Evolutionary conservation across 345 rosid genomes (phyloP).

Genomic region (Gossypium thurberi): DNA sequence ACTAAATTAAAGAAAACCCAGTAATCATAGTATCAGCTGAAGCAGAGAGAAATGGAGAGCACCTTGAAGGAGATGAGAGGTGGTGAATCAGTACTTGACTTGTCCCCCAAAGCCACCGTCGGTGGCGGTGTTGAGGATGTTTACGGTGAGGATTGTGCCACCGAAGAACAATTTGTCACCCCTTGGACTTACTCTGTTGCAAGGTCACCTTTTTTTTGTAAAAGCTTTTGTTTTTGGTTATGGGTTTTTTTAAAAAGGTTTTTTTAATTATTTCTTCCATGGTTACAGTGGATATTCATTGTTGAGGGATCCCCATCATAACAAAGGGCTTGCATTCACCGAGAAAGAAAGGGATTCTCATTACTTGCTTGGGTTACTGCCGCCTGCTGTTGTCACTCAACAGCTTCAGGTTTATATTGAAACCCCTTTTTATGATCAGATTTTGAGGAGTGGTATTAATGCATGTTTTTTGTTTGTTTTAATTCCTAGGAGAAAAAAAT

Average conservation of each 20-base stretch:
- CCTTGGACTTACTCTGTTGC: slow-evolving; percentile 93
- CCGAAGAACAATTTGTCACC: slow-evolving; percentile 71
- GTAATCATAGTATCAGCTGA: background rate
- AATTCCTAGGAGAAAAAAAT: slow-evolving; percentile 59
- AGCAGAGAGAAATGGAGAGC: slow-evolving; percentile 43
- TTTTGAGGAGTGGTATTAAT: background rate
- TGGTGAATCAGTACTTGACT: slow-evolving; percentile 39
- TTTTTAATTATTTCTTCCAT: background rate
- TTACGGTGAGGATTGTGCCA: slow-evolving; percentile 78
- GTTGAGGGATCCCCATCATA: slow-evolving; percentile 80
- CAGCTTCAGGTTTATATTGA: slow-evolving; percentile 55
- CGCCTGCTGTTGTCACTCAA: slow-evolving; percentile 59
- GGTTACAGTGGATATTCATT: slow-evolving; percentile 65
- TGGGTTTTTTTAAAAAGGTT: background rate
- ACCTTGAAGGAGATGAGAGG: slow-evolving; percentile 37
- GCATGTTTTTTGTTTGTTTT: background rate
- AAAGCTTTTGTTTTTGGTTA: background rate
- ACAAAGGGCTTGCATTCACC: slow-evolving; percentile 87
- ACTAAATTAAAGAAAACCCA: background rate
- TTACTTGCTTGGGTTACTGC: slow-evolving; percentile 83
- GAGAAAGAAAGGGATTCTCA: slow-evolving; percentile 84
- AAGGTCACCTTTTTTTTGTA: slow-evolving; percentile 32
- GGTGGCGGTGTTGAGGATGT: slow-evolving; percentile 75
- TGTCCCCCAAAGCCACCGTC: slow-evolving; percentile 46
- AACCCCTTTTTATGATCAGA: background rate